Evolutionary conservation across 1,284 basidiomycete species (phyloP).

Genomic region (Ganoderma sp.): DNA sequence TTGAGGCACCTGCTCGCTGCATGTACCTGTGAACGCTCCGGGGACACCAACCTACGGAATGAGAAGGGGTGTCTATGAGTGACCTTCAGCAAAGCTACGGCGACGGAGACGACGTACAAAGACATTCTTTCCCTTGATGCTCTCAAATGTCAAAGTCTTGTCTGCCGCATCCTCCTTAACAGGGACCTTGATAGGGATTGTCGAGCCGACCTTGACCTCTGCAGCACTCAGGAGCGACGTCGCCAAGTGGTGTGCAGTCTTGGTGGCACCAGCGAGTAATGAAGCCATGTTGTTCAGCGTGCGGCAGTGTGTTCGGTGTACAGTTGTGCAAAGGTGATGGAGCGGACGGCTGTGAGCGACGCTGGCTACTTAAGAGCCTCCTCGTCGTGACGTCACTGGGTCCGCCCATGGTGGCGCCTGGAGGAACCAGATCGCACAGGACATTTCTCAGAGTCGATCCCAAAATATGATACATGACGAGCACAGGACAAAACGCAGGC

Average conservation of each 20-base stretch:
- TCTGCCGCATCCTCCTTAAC: conserved; percentile 65
- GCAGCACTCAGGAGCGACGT: conserved; percentile 53
- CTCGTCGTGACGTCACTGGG: background rate
- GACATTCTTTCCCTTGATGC: conserved; percentile 68
- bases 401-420: background rate
- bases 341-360: background rate
- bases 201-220: conserved; percentile 54
- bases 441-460: background rate
- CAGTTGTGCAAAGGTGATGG: background rate
- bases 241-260: conserved; percentile 63
- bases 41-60: conserved; percentile 58
- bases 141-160: conserved; percentile 53
- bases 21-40: conserved; percentile 63
- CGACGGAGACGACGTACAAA: conserved; percentile 50
- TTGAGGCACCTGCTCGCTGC: conserved; percentile 63
- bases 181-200: conserved; percentile 46
- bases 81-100: background rate
- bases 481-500: conserved; percentile 1
- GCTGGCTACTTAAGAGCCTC: background rate
- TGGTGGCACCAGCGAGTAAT: conserved; percentile 13
- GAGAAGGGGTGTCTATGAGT: background rate
- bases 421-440: background rate
- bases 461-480: conserved; percentile 5
- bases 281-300: background rate
- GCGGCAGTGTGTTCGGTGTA: background rate